These are phyloP conservation scores for Tetradesmus lagerheimii DNA, from an alignment of 139 green algal genomes.

Conservation along the genomic window DNA sequence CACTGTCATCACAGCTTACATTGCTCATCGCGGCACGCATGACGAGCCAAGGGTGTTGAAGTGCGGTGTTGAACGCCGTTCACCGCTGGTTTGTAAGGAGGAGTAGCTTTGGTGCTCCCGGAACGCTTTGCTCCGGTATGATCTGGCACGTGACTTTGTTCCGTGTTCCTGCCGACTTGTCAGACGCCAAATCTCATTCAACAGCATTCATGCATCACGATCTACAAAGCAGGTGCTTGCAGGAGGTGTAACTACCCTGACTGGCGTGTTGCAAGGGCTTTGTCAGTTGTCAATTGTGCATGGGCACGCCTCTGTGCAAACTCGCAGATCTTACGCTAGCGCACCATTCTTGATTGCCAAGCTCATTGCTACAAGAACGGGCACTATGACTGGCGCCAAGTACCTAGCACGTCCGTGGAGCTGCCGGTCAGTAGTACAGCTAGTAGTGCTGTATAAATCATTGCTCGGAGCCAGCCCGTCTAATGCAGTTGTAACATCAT, in stretches of 20 bases:
- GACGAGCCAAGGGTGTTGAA: no score
- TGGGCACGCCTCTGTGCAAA: background rate
- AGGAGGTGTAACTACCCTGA: no score
- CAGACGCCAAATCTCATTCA: background rate
- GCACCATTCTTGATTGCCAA: no score
- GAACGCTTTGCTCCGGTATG: background rate
- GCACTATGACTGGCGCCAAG: background rate
- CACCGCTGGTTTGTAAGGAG: no score
- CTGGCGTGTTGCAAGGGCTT: background rate
- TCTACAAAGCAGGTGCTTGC: background rate
- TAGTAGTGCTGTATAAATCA: background rate
- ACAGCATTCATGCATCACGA: background rate
- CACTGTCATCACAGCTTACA: background rate
- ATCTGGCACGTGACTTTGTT: background rate
- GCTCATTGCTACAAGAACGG: no score
- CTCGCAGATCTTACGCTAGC: background rate
- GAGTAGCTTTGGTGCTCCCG: background rate
- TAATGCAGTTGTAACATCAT: background rate
- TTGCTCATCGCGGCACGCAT: background rate
- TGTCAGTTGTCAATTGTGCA: background rate
- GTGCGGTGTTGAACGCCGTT: no score
- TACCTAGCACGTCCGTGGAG: background rate
- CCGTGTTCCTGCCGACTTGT: background rate
- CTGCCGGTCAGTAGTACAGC: background rate
- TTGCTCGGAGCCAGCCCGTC: background rate